phyloP scores from a whole-genome alignment of 257 asterid genomes.

The Solanum appendiculatum region DNA sequence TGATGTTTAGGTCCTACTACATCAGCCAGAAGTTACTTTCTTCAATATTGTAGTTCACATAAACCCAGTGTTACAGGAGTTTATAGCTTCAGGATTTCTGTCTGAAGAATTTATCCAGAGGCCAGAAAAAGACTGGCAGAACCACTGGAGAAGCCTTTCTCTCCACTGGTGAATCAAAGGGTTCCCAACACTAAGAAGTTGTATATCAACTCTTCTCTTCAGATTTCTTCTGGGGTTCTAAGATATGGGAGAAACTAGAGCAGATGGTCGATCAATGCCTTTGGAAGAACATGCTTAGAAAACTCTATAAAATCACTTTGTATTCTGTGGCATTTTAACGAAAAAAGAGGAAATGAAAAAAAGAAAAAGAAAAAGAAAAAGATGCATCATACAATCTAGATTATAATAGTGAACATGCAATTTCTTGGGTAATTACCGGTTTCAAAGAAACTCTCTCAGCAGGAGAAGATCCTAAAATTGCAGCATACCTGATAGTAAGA shows the following conservation, averaged over 20 bases:
- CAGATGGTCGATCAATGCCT: not conserved
- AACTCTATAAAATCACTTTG: not conserved
- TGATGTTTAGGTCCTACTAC: not conserved
- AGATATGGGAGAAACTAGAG: not conserved
- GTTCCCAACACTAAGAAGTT: not conserved
- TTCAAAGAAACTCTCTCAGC: slow-evolving; percentile 54
- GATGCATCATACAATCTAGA: not conserved
- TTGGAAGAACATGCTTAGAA: not conserved
- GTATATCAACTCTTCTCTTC: not conserved
- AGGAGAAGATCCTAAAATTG: slow-evolving; percentile 82
- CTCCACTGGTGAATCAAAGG: not conserved
- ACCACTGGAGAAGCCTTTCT: not conserved
- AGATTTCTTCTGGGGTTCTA: not conserved
- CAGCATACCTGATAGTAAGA: slow-evolving; percentile 63
- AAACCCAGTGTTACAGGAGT: not conserved
- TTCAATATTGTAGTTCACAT: not conserved
- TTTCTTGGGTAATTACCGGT: slow-evolving; percentile 52
- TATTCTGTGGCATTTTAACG: not conserved
- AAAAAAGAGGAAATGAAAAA: not conserved
- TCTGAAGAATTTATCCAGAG: not conserved
- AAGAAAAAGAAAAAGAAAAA: not conserved
- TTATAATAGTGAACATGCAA: not conserved
- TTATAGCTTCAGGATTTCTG: not conserved
- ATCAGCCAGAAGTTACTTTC: not conserved
- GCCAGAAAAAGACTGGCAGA: not conserved